These are phyloP conservation scores for Ramaria sp. DNA, from an alignment of 768 basidiomycete genomes.

Conservation along the genomic window DNA sequence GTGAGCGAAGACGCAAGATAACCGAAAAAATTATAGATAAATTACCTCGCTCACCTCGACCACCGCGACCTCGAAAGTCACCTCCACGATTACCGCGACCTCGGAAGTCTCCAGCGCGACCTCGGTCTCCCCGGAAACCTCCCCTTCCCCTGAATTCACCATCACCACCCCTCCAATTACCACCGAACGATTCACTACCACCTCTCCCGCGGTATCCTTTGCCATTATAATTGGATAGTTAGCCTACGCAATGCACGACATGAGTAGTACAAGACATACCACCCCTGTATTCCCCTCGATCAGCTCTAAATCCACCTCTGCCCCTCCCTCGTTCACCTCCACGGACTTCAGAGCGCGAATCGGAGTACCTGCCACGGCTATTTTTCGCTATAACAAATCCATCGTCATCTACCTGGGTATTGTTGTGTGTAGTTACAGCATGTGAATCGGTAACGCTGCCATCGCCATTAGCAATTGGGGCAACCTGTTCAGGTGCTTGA, in stretches of 20 bases:
- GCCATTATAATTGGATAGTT: conserved; percentile 15
- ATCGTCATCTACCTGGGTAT: conserved; percentile 37
- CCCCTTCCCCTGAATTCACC: conserved; percentile 15
- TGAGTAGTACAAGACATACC: conserved; percentile 12
- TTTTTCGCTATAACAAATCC: conserved; percentile 34
- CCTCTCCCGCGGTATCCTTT: conserved; percentile 29
- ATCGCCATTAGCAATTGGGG: not conserved
- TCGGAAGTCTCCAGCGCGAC: conserved; percentile 29
- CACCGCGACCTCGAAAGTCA: conserved; percentile 30
- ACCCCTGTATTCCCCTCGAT: conserved; percentile 20
- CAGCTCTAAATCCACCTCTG: conserved; percentile 26
- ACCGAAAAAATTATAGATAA: conserved; percentile 15
- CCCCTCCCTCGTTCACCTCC: conserved; percentile 31
- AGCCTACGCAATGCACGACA: conserved; percentile 15
- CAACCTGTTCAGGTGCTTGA: conserved; percentile 5
- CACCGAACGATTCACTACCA: conserved; percentile 19
- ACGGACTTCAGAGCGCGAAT: conserved; percentile 2
- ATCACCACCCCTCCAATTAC: conserved; percentile 14
- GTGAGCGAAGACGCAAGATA: not conserved
- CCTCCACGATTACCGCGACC: conserved; percentile 33
- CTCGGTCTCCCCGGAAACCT: conserved; percentile 14
- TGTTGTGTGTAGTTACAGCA: conserved; percentile 1
- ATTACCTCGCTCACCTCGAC: conserved; percentile 34
- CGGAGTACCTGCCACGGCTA: conserved; percentile 26
- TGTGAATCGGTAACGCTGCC: conserved; percentile 12